A percentile compares a stretch with the other conserved stretches of the same genome.
phyloP scores from a whole-genome alignment of 192 early-diverging fungal genomes.

The Tieghemiomyces parasiticus region DNA sequence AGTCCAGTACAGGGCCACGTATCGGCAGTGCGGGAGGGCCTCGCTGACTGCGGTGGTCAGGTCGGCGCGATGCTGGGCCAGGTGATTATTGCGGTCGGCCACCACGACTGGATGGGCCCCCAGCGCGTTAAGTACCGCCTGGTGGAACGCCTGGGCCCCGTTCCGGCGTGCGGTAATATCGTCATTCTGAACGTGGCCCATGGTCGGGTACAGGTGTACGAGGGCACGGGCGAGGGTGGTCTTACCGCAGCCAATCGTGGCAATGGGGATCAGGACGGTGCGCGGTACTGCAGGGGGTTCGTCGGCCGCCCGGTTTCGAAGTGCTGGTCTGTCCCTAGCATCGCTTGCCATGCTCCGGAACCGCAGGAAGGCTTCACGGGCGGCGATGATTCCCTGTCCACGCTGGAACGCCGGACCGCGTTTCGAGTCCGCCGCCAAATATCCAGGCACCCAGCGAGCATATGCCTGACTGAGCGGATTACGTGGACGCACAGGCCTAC shows the following conservation, averaged over 20 bases:
- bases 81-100: constrained; percentile 70
- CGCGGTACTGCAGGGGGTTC: constrained; percentile 12
- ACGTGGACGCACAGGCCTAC: constrained; percentile 23
- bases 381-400: constrained; percentile 67
- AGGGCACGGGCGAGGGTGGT: constrained; percentile 41
- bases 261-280: constrained; percentile 54
- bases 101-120: constrained; percentile 43
- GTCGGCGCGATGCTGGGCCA: constrained; percentile 29
- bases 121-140: constrained; percentile 36
- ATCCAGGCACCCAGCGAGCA: constrained; percentile 51
- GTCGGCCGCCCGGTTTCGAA: neutral
- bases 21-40: constrained; percentile 38
- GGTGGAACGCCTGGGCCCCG: constrained; percentile 32
- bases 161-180: constrained; percentile 45
- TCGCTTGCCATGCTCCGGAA: constrained; percentile 21
- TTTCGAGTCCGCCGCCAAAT: constrained; percentile 39
- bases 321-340: neutral
- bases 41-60: constrained; percentile 33
- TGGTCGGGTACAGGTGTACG: constrained; percentile 33
- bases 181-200: constrained; percentile 78
- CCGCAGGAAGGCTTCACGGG: constrained; percentile 63
- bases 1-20: constrained; percentile 64
- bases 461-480: constrained; percentile 56
- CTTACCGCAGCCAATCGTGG: constrained; percentile 63
- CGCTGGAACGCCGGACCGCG: constrained; percentile 48